Base-by-base conservation (phyloP, 805 yeast genomes). In the Komagataella mondaviorum region DNA sequence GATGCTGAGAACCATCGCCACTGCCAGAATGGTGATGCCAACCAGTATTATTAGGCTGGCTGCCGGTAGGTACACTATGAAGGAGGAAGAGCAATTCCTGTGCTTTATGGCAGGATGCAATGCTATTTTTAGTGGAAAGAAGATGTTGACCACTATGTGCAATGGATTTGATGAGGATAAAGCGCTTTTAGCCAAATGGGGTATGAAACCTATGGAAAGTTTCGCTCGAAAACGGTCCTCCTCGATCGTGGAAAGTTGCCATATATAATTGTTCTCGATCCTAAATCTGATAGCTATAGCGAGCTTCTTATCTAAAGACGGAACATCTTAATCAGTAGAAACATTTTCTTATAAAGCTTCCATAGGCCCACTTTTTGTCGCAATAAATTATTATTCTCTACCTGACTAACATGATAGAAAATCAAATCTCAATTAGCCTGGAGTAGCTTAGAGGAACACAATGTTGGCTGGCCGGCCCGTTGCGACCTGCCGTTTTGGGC, bases 111-210 rank as follows among this genome's bases (percentile, higher is more conserved):
- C 83, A 39, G 93, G 93, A 17, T 81, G 83, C 56, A 85, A 85
- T 64, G 89, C 91, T 17, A 81, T 85, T 45, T 85, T 85, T 64
- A 85, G 90, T 0, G 93, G 93, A 44, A 82, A 85, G 63, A 78
- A 75, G 56, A 85, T 85, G 91, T 68, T 85, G 52, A 85, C 93
- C 2, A 86, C 93, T 3, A 78, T 81, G 80, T 85, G 91, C 62
- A 82, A 78, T 57, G 89, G 88, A 6, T 85, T 91, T 90, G 88
- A 85, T 48, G 90, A 84, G 58, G 93, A 85, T 61, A 83, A 74
- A 53, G 73, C 65, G 6, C 78, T 85, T 88, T 67, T 85, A 30
- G 61, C 65, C 6, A 78, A 74, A 58, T 85, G 90, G 90, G 93
- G 93, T 0, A 57, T 81, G 57, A 65, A 63, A 56, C 82, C 82